Base-by-base conservation (phyloP, 768 basidiomycete species). In the Leccinellum albellum region DNA sequence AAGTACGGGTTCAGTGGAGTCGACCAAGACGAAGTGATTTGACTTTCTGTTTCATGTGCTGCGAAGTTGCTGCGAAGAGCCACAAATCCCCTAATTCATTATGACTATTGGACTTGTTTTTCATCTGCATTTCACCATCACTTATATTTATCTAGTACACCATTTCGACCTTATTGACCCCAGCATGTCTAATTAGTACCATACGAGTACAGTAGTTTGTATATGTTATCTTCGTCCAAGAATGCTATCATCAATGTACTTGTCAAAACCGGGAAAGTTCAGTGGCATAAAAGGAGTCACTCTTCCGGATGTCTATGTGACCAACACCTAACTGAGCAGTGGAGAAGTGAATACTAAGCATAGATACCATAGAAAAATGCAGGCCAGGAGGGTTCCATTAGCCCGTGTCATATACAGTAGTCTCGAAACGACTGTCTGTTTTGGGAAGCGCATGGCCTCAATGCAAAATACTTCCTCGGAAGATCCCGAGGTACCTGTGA, bases 1-100 rank as follows among this genome's bases (percentile, higher is more conserved):
- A 3, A 17, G n/a, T 28, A 15, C 10, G 13, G 21, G 26, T 9
- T 10, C 28, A 1, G 35, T 0, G 12, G 63, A 67, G 37, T 46
- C 58, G 6, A 31, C 48, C 4, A 63, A 68, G 57, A 66, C 57
- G 1, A 66, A 66, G 44, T 66, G 37, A 61, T 15, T 40, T 20
- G 40, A 20, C 20, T 42, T 20, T 3, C 10, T 20, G n/a, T 40
- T 12, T 20, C 20, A 3, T 42, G n/a, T 40, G 37, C 37, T 20
- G 37, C n/a, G 37, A 33, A 33, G 33, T 9, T 40, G 37, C 37
- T 20, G 37, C n/a, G 37, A 33, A 33, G 33, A 17, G 7, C 35
- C 3, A 17, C 17, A 37, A 17, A 37, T 37, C 10, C 40, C n/a
- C 40, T 40, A n/a, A 12, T 20, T 40, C 20, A 40, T 42, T 20